Base-by-base conservation (phyloP, 2,329 filamentous ascomycete genomes). In the Zalaria obscura region DNA sequence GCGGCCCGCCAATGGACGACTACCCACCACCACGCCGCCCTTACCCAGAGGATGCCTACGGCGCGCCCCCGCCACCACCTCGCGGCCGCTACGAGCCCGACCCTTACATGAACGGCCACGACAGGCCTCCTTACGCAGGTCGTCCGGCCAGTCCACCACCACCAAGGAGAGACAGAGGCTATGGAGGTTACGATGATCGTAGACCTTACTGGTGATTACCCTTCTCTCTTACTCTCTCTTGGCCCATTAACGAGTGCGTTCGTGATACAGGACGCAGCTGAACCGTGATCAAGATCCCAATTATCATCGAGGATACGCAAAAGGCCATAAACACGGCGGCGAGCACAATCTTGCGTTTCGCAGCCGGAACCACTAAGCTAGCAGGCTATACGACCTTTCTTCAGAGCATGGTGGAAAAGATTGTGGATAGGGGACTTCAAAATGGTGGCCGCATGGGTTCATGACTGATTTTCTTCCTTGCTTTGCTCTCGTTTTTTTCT, bases 1-100 rank as follows among this genome's bases (percentile, higher is more conserved):
- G 81, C 48, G 71, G 73, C 49, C 70, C 69, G 25, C 79, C 83
- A 48, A 81, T 88, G 47, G 87, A 93, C 55, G 91, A 93, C 52
- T 68, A 69, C 54, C 76, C 78, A 41, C 75, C 73, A 43, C 70
- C 72, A 42, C 70, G 81, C 47, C 52, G 54, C 40, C 54, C 61
- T 68, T 67, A 66, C 49, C 67, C 81, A 44, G 83, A 83, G 55
- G 82, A 87, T 44, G 85, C 91, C 53, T 91, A 89, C 64, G 69
- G 67, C 48, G 51, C 50, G 32, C 56, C 55, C 39, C 53, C 55
- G 44, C 68, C 70, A 36, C 70, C 72, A 40, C 70, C 70, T 46
- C 72, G 66, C 45, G 63, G 72, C 51, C 60, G 61, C 36, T 73
- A 73, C 55, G 73, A 76, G 50, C 58, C 65, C 46, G 76, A 79